Conservation (phyloP, 345 rosid species). For the Arabis hirsuta region DNA sequence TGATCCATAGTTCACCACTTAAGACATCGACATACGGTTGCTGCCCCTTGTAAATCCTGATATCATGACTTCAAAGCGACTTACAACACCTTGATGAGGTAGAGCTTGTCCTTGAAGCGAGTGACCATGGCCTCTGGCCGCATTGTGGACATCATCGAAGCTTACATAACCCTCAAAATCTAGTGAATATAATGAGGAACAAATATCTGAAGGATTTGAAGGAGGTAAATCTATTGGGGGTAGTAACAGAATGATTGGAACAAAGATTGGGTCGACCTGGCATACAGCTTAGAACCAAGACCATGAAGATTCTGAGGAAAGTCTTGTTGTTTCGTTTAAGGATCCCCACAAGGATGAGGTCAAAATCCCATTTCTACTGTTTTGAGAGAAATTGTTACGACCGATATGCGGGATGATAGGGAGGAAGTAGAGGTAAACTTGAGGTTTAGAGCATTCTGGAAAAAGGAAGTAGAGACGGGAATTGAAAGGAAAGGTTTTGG, state of each 20-base stretch:
- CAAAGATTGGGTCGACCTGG: slow-evolving; percentile 58
- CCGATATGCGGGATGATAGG: not conserved
- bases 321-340: slow-evolving; percentile 50
- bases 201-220: slow-evolving; percentile 43
- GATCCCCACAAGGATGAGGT: slow-evolving; percentile 46
- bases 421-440: slow-evolving; percentile 39
- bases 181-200: slow-evolving; percentile 50
- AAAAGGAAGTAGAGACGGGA: slow-evolving; percentile 41
- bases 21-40: slow-evolving; percentile 80
- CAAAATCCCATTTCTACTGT: slow-evolving; percentile 52
- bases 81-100: slow-evolving; percentile 80
- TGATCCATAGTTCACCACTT: slow-evolving; percentile 91
- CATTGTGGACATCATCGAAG: slow-evolving; percentile 60
- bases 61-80: slow-evolving; percentile 55
- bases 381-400: too few species aligned
- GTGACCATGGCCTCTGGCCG: slow-evolving; percentile 93
- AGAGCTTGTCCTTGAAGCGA: slow-evolving; percentile 95
- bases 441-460: slow-evolving; percentile 45
- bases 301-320: slow-evolving; percentile 52
- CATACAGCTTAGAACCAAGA: slow-evolving; percentile 63
- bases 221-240: slow-evolving; percentile 40
- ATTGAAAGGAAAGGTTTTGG: slow-evolving; percentile 70
- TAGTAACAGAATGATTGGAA: slow-evolving; percentile 49
- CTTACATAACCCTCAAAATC: slow-evolving; percentile 65
- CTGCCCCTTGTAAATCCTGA: slow-evolving; percentile 53